These are phyloP conservation scores for Erythrophleum fordii DNA, from an alignment of 306 rosid species.

Conservation along the genomic window DNA sequence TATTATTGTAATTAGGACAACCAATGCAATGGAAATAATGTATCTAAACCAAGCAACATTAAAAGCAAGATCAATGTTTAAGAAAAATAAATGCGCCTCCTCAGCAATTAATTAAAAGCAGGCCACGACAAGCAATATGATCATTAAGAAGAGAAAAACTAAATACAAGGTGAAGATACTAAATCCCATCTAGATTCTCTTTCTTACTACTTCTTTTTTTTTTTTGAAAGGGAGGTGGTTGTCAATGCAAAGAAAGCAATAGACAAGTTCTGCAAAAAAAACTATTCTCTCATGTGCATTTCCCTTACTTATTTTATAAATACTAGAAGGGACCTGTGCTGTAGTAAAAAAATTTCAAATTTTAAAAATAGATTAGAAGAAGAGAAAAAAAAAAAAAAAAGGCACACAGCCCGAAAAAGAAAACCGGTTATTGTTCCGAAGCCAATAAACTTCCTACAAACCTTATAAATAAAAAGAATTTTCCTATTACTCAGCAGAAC, in stretches of 20 bases:
- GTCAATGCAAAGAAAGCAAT: constrained; percentile 1
- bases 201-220: not conserved
- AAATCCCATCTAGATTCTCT: not conserved
- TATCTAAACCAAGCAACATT: constrained; percentile 10
- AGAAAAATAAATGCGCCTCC: not conserved
- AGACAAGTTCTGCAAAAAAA: constrained; percentile 6
- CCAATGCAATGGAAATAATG: constrained; percentile 12
- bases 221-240: not conserved
- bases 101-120: constrained; percentile 14
- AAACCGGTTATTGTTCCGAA: too few relatives aligned
- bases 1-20: constrained; percentile 11
- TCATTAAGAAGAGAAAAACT: not conserved
- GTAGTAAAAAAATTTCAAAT: too few relatives aligned
- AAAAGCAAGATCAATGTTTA: constrained; percentile 5
- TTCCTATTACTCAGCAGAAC: not conserved
- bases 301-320: not conserved
- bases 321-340: too few relatives aligned
- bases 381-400: too few relatives aligned
- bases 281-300: constrained; percentile 12
- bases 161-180: constrained; percentile 27
- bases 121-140: not conserved
- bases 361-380: too few relatives aligned
- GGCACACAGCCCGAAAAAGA: too few relatives aligned
- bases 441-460: too few relatives aligned
- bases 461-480: too few relatives aligned